Evolutionary conservation across 2,329 filamentous ascomycete species (phyloP).

Genomic region (Fusarium floridanum): DNA sequence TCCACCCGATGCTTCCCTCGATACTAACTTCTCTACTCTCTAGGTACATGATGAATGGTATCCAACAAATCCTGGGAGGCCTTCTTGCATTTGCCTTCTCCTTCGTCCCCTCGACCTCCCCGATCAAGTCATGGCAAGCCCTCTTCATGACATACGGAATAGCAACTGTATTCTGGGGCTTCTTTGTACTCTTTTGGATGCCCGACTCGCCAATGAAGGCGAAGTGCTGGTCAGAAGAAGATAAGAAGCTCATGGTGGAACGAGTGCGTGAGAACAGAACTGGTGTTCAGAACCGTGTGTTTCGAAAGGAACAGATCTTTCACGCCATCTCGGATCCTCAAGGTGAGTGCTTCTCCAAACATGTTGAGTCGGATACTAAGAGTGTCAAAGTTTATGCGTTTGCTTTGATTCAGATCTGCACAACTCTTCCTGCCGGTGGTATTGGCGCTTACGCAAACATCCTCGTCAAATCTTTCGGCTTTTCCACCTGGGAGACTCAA

Average conservation of each 20-base stretch:
- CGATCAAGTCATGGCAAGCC: conserved; percentile 74
- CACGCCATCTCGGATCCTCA: conserved; percentile 73
- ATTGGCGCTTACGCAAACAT: conserved; percentile 80
- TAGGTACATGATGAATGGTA: conserved; percentile 79
- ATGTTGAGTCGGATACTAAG: background rate
- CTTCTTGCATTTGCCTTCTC: conserved; percentile 74
- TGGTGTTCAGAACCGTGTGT: conserved; percentile 67
- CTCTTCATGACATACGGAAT: conserved; percentile 75
- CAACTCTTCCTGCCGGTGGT: conserved; percentile 78
- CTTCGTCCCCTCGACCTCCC: conserved; percentile 60
- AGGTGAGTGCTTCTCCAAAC: conserved; percentile 39
- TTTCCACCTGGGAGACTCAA: conserved; percentile 75
- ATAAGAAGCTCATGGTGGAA: conserved; percentile 73
- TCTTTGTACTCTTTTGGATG: conserved; percentile 72
- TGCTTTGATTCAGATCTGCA: conserved; percentile 74
- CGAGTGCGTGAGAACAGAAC: conserved; percentile 71
- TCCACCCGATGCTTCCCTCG: too few species aligned
- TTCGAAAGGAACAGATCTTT: conserved; percentile 58
- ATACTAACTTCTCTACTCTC: background rate
- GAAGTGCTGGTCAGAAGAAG: conserved; percentile 74
- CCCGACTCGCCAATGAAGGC: conserved; percentile 79
- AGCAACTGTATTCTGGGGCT: conserved; percentile 71
- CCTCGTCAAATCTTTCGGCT: conserved; percentile 76
- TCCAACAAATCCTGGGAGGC: conserved; percentile 78
- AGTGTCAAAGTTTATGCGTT: conserved; percentile 64